Evolutionary conservation across 2,329 filamentous ascomycete genomes (phyloP), one percentile per base, ranked within the genome.

Genomic region (Cytospora mali): DNA sequence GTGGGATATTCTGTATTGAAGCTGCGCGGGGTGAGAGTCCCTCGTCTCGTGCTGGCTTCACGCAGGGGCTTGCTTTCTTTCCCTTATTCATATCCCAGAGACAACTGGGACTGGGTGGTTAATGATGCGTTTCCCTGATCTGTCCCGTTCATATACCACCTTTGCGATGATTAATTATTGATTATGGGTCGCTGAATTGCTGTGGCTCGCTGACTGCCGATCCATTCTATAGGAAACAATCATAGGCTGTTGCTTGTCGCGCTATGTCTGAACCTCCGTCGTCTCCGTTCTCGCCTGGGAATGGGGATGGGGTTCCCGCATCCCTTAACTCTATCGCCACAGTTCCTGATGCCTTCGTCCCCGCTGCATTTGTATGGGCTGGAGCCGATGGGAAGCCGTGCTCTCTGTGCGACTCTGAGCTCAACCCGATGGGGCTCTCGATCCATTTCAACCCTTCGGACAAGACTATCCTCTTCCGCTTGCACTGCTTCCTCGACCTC

Each of bases 401-500:
- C 31, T 53, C 39, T 51, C 25, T 58, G 1, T 29, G 56, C 48
- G 56, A 58, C 33, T 58, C 56, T 16, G 39, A 35, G n/a, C 27
- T 33, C 23, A 58, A 58, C 13, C 56, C 56, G 2, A 29, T 51
- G 13, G 42, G 23, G 25, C 0, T 58, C 4, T 7, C 27, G 29
- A 29, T 58, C 25, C 33, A 58, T 11, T 16, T 52, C 48, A 35
- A 58, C 11, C 49, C 33, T 25, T n/a, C 18, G 9, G 50, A 33
- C 49, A 52, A 58, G 48, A 58, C 56, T 4, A n/a, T 35, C 48
- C 56, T 52, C 23, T 27, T 58, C 18, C 50, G 51, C 31, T 31
- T 58, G 11, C 56, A 50, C 39, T 42, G 42, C 25, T 33, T 35
- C 11, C 56, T 58, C 56, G 56, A 58, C 23, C 18, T 58, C 31